Evolutionary conservation across 371 early-diverging fungal genomes (phyloP).

Genomic region (Basidiobolus meristosporus): DNA sequence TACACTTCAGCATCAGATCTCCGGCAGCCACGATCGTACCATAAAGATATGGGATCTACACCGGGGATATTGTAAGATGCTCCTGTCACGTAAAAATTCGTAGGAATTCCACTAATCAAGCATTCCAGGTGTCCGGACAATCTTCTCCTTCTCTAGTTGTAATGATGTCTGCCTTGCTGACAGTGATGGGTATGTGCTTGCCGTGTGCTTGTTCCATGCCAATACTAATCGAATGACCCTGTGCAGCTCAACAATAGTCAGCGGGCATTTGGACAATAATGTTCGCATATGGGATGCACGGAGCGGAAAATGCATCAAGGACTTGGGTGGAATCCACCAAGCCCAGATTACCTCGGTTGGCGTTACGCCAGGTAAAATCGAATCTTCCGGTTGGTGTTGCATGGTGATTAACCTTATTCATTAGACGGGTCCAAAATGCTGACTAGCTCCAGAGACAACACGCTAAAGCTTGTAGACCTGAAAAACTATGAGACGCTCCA

Average conservation of each 20-base stretch:
- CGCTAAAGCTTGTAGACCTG: slow-evolving; percentile 64
- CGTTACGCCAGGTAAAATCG: slow-evolving; percentile 35
- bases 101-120: not conserved
- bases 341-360: slow-evolving; percentile 75
- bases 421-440: slow-evolving; percentile 48
- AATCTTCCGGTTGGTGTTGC: not conserved
- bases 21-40: slow-evolving; percentile 90
- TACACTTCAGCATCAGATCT: slow-evolving; percentile 20
- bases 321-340: slow-evolving; percentile 61
- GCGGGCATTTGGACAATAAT: slow-evolving; percentile 85
- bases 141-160: slow-evolving; percentile 85
- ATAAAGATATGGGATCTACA: slow-evolving; percentile 89
- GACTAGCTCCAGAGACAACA: slow-evolving; percentile 87
- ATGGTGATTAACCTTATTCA: not conserved
- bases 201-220: not conserved
- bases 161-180: slow-evolving; percentile 77
- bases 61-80: slow-evolving; percentile 54
- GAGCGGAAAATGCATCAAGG: slow-evolving; percentile 61
- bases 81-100: not conserved
- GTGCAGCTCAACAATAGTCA: slow-evolving; percentile 40
- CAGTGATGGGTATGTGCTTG: slow-evolving; percentile 39
- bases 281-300: slow-evolving; percentile 82
- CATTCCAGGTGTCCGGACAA: slow-evolving; percentile 68
- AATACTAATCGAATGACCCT: not conserved
- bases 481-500: slow-evolving; percentile 51